Evolutionary conservation across 169 alveolate species (phyloP), one percentile per base, ranked within the genome.

Genomic region (Plasmodium cynomolgi): DNA sequence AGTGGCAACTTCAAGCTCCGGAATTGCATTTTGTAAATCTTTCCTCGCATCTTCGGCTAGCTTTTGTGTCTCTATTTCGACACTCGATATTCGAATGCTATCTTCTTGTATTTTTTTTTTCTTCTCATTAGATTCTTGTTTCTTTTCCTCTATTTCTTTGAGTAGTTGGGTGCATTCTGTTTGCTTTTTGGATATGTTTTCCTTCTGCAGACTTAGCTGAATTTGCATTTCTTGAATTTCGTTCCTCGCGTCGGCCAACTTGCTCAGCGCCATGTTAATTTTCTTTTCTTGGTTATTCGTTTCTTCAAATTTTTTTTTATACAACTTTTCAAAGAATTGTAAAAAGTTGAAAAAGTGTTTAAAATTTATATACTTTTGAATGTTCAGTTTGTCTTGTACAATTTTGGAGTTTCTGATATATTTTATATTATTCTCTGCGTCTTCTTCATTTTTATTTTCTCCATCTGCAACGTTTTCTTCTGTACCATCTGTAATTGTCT

Each of bases 21-120:
- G 99, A 96, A 98, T 97, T 3, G 99, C 99, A 91, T 98, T 98
- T 71, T 98, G 98, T 77, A 99, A 98, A 90, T 99, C 99, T 13
- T 97, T 96, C 62, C 98, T 98, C 50, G 99, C 99, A 92, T 98
- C 99, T 50, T 97, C 99, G 26, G 99, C 99, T 71, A 99, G 95
- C 54, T 97, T 96, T 95, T 97, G 97, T n/a, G 99, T 97, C 84
- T 98, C 99, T 91, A 90, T 97, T 93, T 98, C 98, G 68, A 98
- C 99, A 91, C 98, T 98, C 50, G 96, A 98, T 39, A 99, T 98
- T 54, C 98, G 96, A 44, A 93, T 98, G 74, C 97, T 96, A 92
- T 98, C 99, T 15, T 97, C 97, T 84, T 98, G 99, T 31, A 98
- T 99, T 96, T 97, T 91, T 54, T 44, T 90, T 44, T 91, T 91